Evolutionary conservation across 1,284 basidiomycete genomes (phyloP).

Genomic region (Papiliotrema fonsecae): DNA sequence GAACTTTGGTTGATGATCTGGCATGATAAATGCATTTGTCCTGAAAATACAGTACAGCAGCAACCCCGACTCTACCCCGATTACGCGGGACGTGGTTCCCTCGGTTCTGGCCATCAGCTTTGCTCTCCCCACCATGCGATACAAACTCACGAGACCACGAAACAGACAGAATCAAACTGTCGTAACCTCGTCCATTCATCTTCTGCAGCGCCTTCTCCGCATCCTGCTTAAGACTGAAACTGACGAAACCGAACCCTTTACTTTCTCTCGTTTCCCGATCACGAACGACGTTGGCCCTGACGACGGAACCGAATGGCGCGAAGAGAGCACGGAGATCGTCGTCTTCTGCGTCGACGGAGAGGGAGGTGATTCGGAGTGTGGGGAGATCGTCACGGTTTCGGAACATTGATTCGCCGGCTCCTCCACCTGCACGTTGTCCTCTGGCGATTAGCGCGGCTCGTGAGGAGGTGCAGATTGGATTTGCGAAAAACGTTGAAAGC

Average conservation of each 20-base stretch:
- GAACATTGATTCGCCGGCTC: constrained; percentile 76
- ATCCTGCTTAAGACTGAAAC: constrained; percentile 74
- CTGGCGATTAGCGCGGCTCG: constrained; percentile 10
- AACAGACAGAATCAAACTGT: constrained; percentile 45
- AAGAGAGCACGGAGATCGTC: constrained; percentile 92
- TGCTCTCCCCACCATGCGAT: not conserved
- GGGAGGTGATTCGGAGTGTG: constrained; percentile 94
- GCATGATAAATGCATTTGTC: too few relatives aligned
- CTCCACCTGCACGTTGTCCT: constrained; percentile 51
- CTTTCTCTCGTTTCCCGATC: constrained; percentile 92
- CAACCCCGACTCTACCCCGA: too few relatives aligned
- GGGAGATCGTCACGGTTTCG: constrained; percentile 79
- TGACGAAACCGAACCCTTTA: constrained; percentile 82
- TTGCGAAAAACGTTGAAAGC: too few relatives aligned
- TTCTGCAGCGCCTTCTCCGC: constrained; percentile 90
- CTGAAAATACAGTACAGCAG: too few relatives aligned
- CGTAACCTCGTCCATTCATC: constrained; percentile 67
- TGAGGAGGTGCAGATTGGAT: not conserved
- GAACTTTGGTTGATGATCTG: too few relatives aligned
- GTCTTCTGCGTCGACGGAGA: constrained; percentile 92
- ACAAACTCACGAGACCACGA: constrained; percentile 40
- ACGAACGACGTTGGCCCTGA: constrained; percentile 87
- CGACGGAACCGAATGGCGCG: constrained; percentile 58
- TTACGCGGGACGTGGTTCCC: not conserved
- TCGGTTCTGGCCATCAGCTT: not conserved